Base-by-base conservation (phyloP, 2,329 filamentous ascomycete genomes). In the Pyrenophora seminiperda region DNA sequence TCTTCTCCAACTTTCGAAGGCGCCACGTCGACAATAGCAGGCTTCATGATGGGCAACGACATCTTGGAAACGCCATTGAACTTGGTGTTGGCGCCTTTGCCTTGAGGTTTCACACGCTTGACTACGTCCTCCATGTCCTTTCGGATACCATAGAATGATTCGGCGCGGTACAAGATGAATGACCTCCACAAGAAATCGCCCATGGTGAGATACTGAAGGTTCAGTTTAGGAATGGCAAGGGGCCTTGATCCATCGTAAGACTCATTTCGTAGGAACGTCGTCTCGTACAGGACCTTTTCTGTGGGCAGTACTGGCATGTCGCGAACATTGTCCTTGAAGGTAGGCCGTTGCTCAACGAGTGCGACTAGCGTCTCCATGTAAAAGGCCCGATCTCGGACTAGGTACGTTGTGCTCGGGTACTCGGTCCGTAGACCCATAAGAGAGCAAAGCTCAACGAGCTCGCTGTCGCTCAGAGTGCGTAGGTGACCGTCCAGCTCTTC, bases 111-210 rank as follows among this genome's bases (percentile, higher is more conserved):
- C 52, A 99, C 76, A 37, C 91, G 86, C 66, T 89, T 89, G 41
- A 97, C 70, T 5, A 88, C 85, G 39, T 90, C 84, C 68, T 96
- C 91, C 49, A 99, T 85, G 68, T 99, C 91, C 66, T 91, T 93
- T 37, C 91, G 85, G 52, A 99, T 93, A 53, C 91, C 90, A 71
- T 95, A 97, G 70, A 97, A 97, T 0, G 93, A 84, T 72, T 99
- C 94, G 50, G 87, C 89, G 32, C 93, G 86, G 70, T 96, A 94
- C 7, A 99, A 78, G 11, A 95, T 81, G 65, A 97, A 87, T 0
- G 93, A 91, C 55, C 95, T 84, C 91, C 92, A 99, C n/a, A 99
- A 76, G 63, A 99, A 99, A 72, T 99, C 94, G 2, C 91, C 91
- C 41, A 96, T 85, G 2, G 92, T 96, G 11, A 99, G 80, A 73